Conservation (phyloP, 805 yeast species). For the Wickerhamomyces silvicola region DNA sequence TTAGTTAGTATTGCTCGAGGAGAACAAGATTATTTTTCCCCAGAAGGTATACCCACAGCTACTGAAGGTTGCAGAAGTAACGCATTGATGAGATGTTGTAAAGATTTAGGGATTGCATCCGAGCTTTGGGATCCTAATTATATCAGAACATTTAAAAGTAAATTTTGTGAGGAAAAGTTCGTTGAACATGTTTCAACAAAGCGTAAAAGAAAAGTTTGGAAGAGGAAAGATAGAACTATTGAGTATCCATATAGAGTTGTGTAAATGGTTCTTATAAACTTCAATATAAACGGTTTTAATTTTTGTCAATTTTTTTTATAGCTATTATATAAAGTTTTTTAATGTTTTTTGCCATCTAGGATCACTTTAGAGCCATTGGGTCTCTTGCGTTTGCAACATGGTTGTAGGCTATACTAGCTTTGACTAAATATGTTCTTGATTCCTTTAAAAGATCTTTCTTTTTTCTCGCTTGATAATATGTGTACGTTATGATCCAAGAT, state of each 20-base stretch:
- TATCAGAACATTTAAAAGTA: constrained; percentile 59
- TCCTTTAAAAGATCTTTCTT: too few species aligned
- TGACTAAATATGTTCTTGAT: too few species aligned
- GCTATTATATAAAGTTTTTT: not conserved
- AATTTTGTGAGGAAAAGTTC: constrained; percentile 72
- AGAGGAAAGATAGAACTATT: constrained; percentile 71
- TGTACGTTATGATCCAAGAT: too few species aligned
- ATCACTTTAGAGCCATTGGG: too few species aligned
- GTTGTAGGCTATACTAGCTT: too few species aligned
- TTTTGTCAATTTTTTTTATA: not conserved
- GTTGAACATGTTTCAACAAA: constrained; percentile 79
- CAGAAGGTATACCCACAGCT: constrained; percentile 87
- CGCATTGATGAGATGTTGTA: constrained; percentile 96
- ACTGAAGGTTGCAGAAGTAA: constrained; percentile 96
- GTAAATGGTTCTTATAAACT: constrained; percentile 2
- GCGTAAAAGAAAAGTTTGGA: constrained; percentile 89
- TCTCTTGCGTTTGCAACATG: too few species aligned
- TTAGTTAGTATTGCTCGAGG: constrained; percentile 91
- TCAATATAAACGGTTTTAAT: too few species aligned
- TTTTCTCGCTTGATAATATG: too few species aligned
- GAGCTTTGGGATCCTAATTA: constrained; percentile 97
- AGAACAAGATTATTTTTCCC: constrained; percentile 87
- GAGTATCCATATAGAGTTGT: constrained; percentile 75
- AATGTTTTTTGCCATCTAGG: too few species aligned
- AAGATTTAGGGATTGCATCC: constrained; percentile 93